Conservation (phyloP, 495 filamentous ascomycete genomes). For the Pyrenula massariospora region DNA sequence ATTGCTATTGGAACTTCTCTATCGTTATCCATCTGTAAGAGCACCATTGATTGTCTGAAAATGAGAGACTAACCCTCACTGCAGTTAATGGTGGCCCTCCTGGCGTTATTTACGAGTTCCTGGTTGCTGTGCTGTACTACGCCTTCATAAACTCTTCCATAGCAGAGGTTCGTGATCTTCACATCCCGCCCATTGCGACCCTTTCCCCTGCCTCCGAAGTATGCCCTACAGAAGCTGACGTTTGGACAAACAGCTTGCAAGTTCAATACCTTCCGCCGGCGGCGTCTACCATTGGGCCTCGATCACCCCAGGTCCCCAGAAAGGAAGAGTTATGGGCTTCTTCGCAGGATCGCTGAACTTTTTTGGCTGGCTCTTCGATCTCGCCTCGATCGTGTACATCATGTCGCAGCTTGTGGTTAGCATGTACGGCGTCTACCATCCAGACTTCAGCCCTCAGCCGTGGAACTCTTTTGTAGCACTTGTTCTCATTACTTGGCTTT, state of each 20-base stretch:
- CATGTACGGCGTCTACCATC: conserved; percentile 63
- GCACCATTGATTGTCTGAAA: not conserved
- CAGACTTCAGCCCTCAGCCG: conserved; percentile 42
- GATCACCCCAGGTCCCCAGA: conserved; percentile 58
- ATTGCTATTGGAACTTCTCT: conserved; percentile 29
- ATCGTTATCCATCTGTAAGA: conserved; percentile 11
- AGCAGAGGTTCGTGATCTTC: not conserved
- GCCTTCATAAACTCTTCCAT: not conserved
- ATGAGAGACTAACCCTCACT: not conserved
- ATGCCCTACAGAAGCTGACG: no score
- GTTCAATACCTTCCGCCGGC: conserved; percentile 68
- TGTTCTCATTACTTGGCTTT: conserved; percentile 58
- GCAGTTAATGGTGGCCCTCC: conserved; percentile 35
- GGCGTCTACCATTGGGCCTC: conserved; percentile 10
- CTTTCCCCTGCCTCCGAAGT: no score
- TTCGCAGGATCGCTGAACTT: conserved; percentile 76
- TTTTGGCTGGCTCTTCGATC: conserved; percentile 56
- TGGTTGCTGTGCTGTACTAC: conserved; percentile 24
- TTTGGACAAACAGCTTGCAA: conserved; percentile 68
- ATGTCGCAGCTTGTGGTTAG: conserved; percentile 51
- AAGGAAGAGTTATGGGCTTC: conserved; percentile 59
- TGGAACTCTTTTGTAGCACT: conserved; percentile 73
- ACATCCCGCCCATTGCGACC: not conserved
- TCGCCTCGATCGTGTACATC: conserved; percentile 56
- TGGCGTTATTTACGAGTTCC: conserved; percentile 40